Percentiles rank a stretch among this genome's conserved stretches.
Conservation (phyloP, 139 green algal genomes). For the Prasinococcaceae sp. region DNA sequence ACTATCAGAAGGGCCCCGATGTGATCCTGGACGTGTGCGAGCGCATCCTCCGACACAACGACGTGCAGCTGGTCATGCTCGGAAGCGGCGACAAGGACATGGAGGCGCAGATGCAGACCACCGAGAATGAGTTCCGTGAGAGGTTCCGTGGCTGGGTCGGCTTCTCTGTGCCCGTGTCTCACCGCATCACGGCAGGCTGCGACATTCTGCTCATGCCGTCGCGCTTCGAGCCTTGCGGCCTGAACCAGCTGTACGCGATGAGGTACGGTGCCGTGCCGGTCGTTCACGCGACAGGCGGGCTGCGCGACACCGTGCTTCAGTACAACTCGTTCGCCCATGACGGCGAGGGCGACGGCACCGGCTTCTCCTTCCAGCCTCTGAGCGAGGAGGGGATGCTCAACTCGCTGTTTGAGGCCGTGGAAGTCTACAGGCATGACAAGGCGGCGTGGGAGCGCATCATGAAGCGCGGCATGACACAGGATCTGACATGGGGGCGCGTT, state of each 20-base stretch:
- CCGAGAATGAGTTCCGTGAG: conserved; percentile 24
- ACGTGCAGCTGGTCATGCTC: conserved; percentile 50
- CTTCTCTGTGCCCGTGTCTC: conserved; percentile 70
- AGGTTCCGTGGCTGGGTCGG: conserved; percentile 71
- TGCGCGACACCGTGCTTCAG: conserved; percentile 52
- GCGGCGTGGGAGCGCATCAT: conserved; percentile 23
- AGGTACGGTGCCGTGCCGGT: conserved; percentile 89
- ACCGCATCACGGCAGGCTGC: conserved; percentile 49
- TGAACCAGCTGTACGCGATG: conserved; percentile 91
- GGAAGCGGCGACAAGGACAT: conserved; percentile 55
- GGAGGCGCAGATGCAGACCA: conserved; percentile 36
- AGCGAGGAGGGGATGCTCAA: conserved; percentile 16
- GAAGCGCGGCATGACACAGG: conserved; percentile 52
- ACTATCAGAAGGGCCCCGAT: conserved; percentile 88
- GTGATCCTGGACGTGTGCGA: conserved; percentile 19
- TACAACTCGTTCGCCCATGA: conserved; percentile 46
- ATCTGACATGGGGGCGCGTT: conserved; percentile 76
- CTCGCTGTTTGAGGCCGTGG: too few species aligned
- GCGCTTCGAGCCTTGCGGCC: conserved; percentile 74
- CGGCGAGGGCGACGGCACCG: conserved; percentile 5
- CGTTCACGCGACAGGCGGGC: conserved; percentile 59
- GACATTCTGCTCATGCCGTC: conserved; percentile 87
- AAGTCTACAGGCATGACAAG: conserved; percentile 34
- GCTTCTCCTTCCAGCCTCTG: conserved; percentile 18
- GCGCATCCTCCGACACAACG: conserved; percentile 6